phyloP scores from a whole-genome alignment of 179 eudicot genomes.

The Vitellaria paradoxa region DNA sequence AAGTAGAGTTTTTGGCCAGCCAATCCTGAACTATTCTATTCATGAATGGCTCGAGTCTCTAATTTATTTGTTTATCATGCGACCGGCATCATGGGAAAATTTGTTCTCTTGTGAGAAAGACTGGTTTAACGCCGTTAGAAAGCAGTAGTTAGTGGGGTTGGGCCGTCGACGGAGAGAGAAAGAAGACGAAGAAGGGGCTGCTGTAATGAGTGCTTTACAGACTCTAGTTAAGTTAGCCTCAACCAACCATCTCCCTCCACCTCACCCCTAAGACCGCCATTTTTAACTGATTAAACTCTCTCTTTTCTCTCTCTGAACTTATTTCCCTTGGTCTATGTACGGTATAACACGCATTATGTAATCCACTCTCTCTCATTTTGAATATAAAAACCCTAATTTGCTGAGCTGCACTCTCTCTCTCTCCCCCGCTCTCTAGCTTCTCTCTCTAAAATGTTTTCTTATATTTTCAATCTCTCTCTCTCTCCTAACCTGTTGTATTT shows the following conservation, averaged over 20 bases:
- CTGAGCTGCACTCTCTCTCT: slow-evolving; percentile 12
- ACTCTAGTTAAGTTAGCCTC: slow-evolving; percentile 13
- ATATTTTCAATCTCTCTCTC: neutral
- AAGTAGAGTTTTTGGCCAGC: too few relatives aligned
- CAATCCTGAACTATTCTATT: too few relatives aligned
- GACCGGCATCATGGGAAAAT: too few relatives aligned
- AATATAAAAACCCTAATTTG: neutral
- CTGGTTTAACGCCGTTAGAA: too few relatives aligned
- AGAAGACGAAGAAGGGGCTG: too few relatives aligned
- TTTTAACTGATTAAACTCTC: slow-evolving; percentile 1
- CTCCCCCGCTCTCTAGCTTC: neutral
- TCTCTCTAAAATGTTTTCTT: neutral
- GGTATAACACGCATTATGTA: neutral
- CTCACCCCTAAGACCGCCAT: slow-evolving; percentile 2
- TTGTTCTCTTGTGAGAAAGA: too few relatives aligned
- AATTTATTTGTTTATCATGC: too few relatives aligned
- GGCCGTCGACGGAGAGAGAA: too few relatives aligned
- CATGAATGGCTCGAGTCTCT: too few relatives aligned
- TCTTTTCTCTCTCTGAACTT: neutral
- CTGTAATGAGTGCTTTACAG: slow-evolving; percentile 10
- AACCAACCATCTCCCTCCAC: slow-evolving; percentile 15
- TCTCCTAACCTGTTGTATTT: neutral
- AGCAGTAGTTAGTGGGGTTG: too few relatives aligned
- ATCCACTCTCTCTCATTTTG: slow-evolving; percentile 9
- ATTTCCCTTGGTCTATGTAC: too few relatives aligned